These are phyloP conservation scores for Fusarium sp. DNA, from an alignment of 2,329 filamentous ascomycete genomes.

Conservation along the genomic window DNA sequence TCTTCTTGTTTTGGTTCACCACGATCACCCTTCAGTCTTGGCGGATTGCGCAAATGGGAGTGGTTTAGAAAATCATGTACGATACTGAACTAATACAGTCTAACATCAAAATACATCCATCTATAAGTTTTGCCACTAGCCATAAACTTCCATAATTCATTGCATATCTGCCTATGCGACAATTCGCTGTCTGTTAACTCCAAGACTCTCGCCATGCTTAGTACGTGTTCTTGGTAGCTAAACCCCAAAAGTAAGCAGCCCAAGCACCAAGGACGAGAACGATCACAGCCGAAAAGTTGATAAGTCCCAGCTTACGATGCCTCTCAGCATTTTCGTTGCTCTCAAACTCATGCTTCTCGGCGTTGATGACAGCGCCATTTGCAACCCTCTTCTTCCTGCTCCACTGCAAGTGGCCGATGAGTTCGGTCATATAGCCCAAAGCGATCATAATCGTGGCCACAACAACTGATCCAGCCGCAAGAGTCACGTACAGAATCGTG, in stretches of 20 bases:
- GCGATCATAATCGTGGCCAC: conserved; percentile 60
- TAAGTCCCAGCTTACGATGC: conserved; percentile 59
- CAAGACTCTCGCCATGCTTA: neutral
- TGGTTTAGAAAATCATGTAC: too few relatives aligned
- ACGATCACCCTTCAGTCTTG: too few relatives aligned
- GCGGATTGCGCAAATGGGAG: too few relatives aligned
- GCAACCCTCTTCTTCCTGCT: conserved; percentile 66
- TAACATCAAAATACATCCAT: too few relatives aligned
- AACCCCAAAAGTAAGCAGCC: conserved; percentile 73
- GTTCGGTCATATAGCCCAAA: conserved; percentile 56
- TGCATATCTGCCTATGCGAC: too few relatives aligned
- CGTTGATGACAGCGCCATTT: conserved; percentile 60
- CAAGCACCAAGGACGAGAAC: conserved; percentile 66
- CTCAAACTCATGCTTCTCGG: conserved; percentile 60
- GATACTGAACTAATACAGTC: too few relatives aligned
- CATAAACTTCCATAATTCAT: too few relatives aligned
- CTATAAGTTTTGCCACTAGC: too few relatives aligned
- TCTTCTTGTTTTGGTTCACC: too few relatives aligned
- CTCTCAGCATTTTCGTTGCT: conserved; percentile 51
- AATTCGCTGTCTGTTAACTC: too few relatives aligned
- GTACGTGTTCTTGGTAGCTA: conserved; percentile 63
- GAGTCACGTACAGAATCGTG: conserved; percentile 68
- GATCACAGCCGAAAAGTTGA: conserved; percentile 61
- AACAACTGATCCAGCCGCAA: conserved; percentile 64
- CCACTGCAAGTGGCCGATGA: conserved; percentile 69